Percentiles rank a stretch among this genome's conserved stretches.
Evolutionary conservation across 345 rosid genomes (phyloP).

Genomic region (Cochlearia excelsa): DNA sequence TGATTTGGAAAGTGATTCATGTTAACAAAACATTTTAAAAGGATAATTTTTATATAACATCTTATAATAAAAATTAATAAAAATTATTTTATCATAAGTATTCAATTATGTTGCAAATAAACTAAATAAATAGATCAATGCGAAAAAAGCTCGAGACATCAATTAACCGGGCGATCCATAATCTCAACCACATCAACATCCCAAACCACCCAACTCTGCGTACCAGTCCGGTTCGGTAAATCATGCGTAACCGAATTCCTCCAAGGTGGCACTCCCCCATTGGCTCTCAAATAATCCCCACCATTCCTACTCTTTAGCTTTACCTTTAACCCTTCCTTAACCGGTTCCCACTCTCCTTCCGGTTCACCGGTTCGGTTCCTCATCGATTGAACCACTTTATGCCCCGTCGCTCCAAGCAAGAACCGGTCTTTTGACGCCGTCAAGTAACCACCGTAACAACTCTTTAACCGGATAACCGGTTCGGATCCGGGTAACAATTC

Average conservation of each 20-base stretch:
- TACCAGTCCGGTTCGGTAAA: conserved; percentile 49
- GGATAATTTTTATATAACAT: no score
- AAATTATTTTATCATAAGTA: no score
- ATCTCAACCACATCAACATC: conserved; percentile 60
- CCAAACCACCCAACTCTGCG: conserved; percentile 73
- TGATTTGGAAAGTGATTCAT: no score
- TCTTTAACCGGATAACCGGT: conserved; percentile 58
- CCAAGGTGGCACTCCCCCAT: conserved; percentile 79
- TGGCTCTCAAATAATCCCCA: conserved; percentile 61
- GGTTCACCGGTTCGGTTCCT: conserved; percentile 46
- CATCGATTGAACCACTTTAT: conserved; percentile 60
- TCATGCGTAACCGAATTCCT: conserved; percentile 81
- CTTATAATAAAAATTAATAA: no score
- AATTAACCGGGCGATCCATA: conserved; percentile 25
- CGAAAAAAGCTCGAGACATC: background rate
- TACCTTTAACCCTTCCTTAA: conserved; percentile 43
- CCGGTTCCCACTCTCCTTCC: conserved; percentile 78
- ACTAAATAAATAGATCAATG: no score
- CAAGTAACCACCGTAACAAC: conserved; percentile 63
- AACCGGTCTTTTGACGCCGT: conserved; percentile 73
- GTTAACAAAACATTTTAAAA: no score
- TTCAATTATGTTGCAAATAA: no score
- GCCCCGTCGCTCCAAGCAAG: conserved; percentile 70
- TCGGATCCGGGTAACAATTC: conserved; percentile 54
- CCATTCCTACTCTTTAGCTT: conserved; percentile 64